These are phyloP conservation scores for Margaritispora aquatica DNA, from an alignment of 495 filamentous ascomycete genomes.

Conservation along the genomic window DNA sequence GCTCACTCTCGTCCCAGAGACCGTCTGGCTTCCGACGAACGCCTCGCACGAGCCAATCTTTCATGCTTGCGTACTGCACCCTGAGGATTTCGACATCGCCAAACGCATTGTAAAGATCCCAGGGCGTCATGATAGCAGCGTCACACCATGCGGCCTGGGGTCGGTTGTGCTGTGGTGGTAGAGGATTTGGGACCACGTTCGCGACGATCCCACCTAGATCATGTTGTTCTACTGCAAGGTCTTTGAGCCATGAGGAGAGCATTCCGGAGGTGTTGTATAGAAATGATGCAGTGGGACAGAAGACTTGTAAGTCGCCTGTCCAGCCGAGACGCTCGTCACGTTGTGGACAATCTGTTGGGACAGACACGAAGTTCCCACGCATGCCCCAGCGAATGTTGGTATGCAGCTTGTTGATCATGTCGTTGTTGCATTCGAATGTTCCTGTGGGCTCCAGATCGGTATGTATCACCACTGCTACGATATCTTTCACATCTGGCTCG, in stretches of 20 bases:
- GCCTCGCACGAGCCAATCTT: constrained; percentile 41
- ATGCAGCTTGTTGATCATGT: constrained; percentile 42
- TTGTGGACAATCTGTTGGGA: constrained; percentile 51
- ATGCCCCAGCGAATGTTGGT: constrained; percentile 46
- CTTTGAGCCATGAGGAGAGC: constrained; percentile 36
- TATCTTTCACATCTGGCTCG: constrained; percentile 16
- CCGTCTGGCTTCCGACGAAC: constrained; percentile 33
- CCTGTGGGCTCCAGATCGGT: constrained; percentile 44
- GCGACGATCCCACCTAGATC: constrained; percentile 12
- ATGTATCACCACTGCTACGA: constrained; percentile 42
- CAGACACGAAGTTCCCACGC: constrained; percentile 46
- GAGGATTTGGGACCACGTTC: constrained; percentile 10
- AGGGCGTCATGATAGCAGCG: constrained; percentile 36
- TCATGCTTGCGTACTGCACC: constrained; percentile 38
- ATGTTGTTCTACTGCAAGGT: constrained; percentile 26
- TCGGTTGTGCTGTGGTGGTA: constrained; percentile 6
- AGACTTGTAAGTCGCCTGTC: constrained; percentile 48
- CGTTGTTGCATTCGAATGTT: constrained; percentile 39
- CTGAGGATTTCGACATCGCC: constrained; percentile 36
- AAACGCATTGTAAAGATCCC: constrained; percentile 34
- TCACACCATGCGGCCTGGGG: constrained; percentile 45
- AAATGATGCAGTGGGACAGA: constrained; percentile 41
- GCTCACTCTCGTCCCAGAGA: constrained; percentile 34
- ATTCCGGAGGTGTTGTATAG: constrained; percentile 45
- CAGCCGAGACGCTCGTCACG: constrained; percentile 51